Percentiles rank a stretch among this genome's conserved stretches.
Conservation (phyloP, 2,329 filamentous ascomycete species). For the Colletotrichum sp. region DNA sequence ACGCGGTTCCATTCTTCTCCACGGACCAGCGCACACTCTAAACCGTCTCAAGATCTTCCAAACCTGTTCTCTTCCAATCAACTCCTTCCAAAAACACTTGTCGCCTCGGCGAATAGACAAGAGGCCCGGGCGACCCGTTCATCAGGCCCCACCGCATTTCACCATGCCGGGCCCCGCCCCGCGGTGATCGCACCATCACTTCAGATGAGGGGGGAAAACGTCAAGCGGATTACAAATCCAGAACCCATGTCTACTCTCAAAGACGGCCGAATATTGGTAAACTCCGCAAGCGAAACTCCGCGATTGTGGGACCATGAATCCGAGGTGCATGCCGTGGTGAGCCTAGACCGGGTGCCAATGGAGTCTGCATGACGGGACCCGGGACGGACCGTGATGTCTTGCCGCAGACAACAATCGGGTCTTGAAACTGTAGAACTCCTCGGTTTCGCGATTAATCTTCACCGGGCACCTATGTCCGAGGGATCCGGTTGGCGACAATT, state of each 20-base stretch:
- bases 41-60: not conserved
- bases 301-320: not conserved
- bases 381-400: not conserved
- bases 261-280: not conserved
- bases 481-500: not conserved
- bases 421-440: not conserved
- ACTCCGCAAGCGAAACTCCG: not conserved
- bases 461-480: not conserved
- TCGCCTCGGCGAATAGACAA: not conserved
- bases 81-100: not conserved
- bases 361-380: not conserved
- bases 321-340: not conserved
- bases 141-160: not conserved
- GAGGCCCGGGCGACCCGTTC: not conserved
- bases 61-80: not conserved
- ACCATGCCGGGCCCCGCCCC: not conserved
- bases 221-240: constrained; percentile 11
- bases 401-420: not conserved
- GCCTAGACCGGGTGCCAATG: not conserved
- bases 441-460: not conserved
- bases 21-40: not conserved
- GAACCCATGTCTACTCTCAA: not conserved
- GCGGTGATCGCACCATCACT: constrained; percentile 2
- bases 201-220: constrained; percentile 1
- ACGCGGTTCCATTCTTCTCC: not conserved